Conservation (phyloP, 2,329 filamentous ascomycete genomes). For the Lecanoromycetidae sp. region DNA sequence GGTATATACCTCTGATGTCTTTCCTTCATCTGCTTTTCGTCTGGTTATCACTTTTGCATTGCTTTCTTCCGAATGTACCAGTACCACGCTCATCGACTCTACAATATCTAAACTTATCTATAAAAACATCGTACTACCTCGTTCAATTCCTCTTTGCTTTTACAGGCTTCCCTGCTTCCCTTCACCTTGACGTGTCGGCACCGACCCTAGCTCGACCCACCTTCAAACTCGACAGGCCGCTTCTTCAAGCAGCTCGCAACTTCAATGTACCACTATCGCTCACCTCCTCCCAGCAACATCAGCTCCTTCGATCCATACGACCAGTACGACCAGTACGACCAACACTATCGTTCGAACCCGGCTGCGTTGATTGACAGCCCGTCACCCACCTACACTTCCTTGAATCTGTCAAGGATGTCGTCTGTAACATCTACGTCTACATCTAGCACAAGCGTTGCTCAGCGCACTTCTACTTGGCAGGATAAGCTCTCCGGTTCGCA, state of each 20-base stretch:
- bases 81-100: background rate
- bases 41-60: background rate
- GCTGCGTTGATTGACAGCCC: background rate
- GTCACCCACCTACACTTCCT: background rate
- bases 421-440: constrained; percentile 7
- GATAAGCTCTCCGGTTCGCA: constrained; percentile 23
- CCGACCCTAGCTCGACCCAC: background rate
- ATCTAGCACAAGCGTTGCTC: constrained; percentile 9
- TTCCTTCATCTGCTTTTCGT: background rate
- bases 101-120: background rate
- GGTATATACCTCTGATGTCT: background rate
- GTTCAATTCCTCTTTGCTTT: too few relatives aligned
- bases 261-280: constrained; percentile 11
- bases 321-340: background rate
- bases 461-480: constrained; percentile 24
- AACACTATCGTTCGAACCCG: background rate
- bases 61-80: background rate
- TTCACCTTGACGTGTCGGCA: too few relatives aligned
- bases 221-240: background rate
- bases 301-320: constrained; percentile 5
- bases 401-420: constrained; percentile 13
- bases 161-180: too few relatives aligned
- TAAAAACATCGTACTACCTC: background rate
- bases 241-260: background rate
- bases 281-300: background rate